These are phyloP conservation scores for Cucurbita argyrosperma DNA, from an alignment of 306 rosid species.

Conservation along the genomic window DNA sequence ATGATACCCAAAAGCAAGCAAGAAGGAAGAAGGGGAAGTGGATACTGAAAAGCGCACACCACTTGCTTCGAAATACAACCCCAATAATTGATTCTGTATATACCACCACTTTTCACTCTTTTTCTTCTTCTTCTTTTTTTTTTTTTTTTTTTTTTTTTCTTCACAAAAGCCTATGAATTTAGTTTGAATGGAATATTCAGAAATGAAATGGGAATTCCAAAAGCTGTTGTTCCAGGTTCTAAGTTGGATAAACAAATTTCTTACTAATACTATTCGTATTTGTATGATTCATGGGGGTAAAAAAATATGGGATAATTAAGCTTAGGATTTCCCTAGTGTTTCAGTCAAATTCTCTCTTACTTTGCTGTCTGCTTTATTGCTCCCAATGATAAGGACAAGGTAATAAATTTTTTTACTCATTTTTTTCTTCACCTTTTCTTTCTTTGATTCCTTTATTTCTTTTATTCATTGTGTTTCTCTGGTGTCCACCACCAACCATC, in stretches of 20 bases:
- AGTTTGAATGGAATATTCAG: conserved; percentile 4
- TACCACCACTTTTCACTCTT: background rate
- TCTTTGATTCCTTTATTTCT: background rate
- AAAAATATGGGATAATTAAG: background rate
- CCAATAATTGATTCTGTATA: conserved; percentile 2
- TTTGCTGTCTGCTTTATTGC: background rate
- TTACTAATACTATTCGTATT: too few relatives aligned
- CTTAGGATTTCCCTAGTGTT: background rate
- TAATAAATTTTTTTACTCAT: background rate
- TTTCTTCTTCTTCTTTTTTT: background rate
- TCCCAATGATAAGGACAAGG: conserved; percentile 1
- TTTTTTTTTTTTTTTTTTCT: too few relatives aligned
- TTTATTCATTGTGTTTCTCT: background rate
- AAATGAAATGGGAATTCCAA: background rate
- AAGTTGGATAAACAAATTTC: background rate
- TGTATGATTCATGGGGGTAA: too few relatives aligned
- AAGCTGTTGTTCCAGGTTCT: conserved; percentile 1
- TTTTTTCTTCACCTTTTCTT: background rate
- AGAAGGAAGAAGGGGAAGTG: too few relatives aligned
- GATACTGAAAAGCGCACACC: too few relatives aligned
- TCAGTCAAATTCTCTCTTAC: background rate
- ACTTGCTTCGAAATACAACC: background rate
- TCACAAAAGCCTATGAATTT: background rate
- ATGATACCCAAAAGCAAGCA: too few relatives aligned
- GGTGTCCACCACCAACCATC: background rate